Evolutionary conservation across 352 stramenopile species (phyloP), one percentile per base, ranked within the genome.

Genomic region (Nothophytophthora sp.): DNA sequence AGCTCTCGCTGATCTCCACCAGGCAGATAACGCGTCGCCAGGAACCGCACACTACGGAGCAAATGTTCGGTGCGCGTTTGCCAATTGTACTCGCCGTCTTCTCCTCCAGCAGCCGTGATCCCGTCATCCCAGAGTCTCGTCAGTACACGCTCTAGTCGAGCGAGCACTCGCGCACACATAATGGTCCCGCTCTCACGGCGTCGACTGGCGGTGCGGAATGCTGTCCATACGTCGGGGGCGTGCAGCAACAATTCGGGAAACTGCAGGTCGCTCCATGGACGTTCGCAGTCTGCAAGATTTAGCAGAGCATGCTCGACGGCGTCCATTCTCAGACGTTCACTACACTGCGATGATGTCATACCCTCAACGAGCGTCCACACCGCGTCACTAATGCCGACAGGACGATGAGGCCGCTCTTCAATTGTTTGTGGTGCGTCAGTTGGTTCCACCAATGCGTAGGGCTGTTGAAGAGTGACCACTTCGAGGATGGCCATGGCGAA

Each of bases 51-150:
- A 39, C 56, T 71, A n/a, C 58, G 62, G 11, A 71, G 19, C 20
- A 71, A 50, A 22, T 67, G 38, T 22, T 71, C 62, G 9, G 62
- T 71, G 11, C 62, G 50, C 12, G 62, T 71, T 53, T 67, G 50
- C 62, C 62, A 71, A 34, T 58, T 65, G 18, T 48, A 54, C 11
- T 71, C 56, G 13, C 24, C 41, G 19, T 48, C 57, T 11, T 50
- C 57, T 24, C 50, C 57, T 5, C 51, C 57, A 9, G 43, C 43
- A 38, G 61, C 54, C 29, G 23, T 50, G 23, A 66, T 48, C 1
- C 50, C 57, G 4, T 67, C 56, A 38, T 71, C 56, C 62, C 62
- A 71, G 4, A 67, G 40, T 2, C 57, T 46, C 32, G 36, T 45
- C 30, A 71, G 34, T 18, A 71, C 62, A 19, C 29, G 46, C 28